phyloP scores from a whole-genome alignment of 2,329 filamentous ascomycete genomes.

The Torrubiella hemipterigena region DNA sequence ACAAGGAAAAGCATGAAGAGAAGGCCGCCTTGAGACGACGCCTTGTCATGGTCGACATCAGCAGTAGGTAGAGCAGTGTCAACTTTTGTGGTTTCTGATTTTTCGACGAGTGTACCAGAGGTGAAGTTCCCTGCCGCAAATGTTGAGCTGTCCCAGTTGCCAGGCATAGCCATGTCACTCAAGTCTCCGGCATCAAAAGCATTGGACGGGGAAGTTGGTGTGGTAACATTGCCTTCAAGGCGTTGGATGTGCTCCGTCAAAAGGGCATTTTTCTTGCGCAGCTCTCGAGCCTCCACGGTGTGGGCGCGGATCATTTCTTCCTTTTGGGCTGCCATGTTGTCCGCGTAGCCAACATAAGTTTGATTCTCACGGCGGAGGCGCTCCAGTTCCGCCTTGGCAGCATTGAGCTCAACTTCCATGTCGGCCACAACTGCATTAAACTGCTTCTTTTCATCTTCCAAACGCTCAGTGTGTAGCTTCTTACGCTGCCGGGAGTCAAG shows the following conservation, averaged over 20 bases:
- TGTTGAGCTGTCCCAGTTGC: slow-evolving; percentile 72
- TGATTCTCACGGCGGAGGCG: slow-evolving; percentile 63
- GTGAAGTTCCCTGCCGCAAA: too few relatives aligned
- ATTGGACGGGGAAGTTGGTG: too few relatives aligned
- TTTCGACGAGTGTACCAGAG: too few relatives aligned
- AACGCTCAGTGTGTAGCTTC: slow-evolving; percentile 93
- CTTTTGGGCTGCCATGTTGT: slow-evolving; percentile 72
- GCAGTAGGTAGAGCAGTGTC: too few relatives aligned
- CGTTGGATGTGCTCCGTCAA: slow-evolving; percentile 62
- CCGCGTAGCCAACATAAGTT: slow-evolving; percentile 62
- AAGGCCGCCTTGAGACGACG: slow-evolving; percentile 65
- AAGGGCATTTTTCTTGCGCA: slow-evolving; percentile 84
- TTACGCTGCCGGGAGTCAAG: slow-evolving; percentile 95
- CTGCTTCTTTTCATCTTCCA: slow-evolving; percentile 94
- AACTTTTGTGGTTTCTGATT: too few relatives aligned
- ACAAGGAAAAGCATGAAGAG: slow-evolving; percentile 94
- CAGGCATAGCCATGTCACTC: slow-evolving; percentile 71
- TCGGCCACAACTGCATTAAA: slow-evolving; percentile 65
- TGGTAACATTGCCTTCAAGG: slow-evolving; percentile 46
- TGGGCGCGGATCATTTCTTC: slow-evolving; percentile 81
- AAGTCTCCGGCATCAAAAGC: slow-evolving; percentile 63
- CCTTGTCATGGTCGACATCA: slow-evolving; percentile 49
- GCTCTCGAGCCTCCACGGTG: slow-evolving; percentile 79
- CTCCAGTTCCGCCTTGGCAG: slow-evolving; percentile 57
- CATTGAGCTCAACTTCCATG: slow-evolving; percentile 65